Evolutionary conservation across 1,139 yeast genomes (phyloP).

Genomic region (Geotrichum siamense): DNA sequence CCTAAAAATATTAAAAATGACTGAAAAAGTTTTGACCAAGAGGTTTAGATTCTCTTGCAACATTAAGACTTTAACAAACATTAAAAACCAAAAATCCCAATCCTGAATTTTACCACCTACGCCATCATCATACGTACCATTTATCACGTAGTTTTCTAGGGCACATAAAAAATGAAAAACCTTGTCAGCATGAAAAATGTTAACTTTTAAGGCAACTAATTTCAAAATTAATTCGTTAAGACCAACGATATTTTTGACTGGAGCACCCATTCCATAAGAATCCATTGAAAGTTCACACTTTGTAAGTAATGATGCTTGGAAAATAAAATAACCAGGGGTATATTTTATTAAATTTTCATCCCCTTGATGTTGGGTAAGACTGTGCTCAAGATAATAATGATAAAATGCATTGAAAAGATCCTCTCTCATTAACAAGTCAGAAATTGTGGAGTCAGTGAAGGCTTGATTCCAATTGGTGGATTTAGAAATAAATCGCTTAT

Average conservation of each 20-base stretch:
- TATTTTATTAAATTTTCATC: not conserved
- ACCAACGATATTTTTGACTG: constrained; percentile 21
- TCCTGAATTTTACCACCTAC: constrained; percentile 35
- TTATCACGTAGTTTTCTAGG: constrained; percentile 37
- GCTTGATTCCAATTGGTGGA: not conserved
- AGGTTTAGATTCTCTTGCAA: constrained; percentile 54
- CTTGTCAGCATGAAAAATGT: constrained; percentile 38
- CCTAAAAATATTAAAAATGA: constrained; percentile 70
- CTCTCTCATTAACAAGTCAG: constrained; percentile 39
- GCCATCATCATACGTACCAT: constrained; percentile 19
- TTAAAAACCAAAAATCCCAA: constrained; percentile 74
- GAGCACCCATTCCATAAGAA: not conserved
- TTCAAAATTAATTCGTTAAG: constrained; percentile 34
- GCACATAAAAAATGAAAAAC: constrained; percentile 46
- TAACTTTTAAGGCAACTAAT: constrained; percentile 34
- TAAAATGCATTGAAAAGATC: constrained; percentile 68
- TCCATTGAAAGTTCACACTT: not conserved
- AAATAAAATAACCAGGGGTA: constrained; percentile 3
- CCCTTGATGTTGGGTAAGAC: constrained; percentile 24
- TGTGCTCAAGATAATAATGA: constrained; percentile 45
- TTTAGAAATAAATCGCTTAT: not conserved
- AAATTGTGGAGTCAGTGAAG: not conserved
- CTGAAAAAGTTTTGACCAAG: constrained; percentile 55
- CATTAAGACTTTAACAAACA: constrained; percentile 50
- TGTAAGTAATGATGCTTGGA: not conserved